These are phyloP conservation scores for Penicillium sp. DNA, from an alignment of 2,329 filamentous ascomycete species.

Conservation along the genomic window DNA sequence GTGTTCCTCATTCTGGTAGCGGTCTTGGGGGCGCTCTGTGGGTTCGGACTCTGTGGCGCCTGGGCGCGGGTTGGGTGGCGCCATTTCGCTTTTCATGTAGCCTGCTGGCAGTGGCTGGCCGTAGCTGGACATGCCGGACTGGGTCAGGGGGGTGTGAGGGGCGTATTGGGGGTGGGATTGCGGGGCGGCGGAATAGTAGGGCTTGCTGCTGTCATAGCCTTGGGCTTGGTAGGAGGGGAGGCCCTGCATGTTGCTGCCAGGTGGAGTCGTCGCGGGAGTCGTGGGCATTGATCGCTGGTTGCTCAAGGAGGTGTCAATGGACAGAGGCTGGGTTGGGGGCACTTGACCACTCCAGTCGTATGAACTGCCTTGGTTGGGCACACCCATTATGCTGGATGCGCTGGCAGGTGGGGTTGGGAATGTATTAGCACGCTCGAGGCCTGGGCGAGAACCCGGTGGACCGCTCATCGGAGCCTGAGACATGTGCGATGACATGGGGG, in stretches of 20 bases:
- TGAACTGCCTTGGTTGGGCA: slow-evolving; percentile 70
- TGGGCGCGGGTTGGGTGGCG: slow-evolving; percentile 68
- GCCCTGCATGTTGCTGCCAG: slow-evolving; percentile 71
- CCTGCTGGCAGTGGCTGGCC: slow-evolving; percentile 52
- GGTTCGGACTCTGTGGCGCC: slow-evolving; percentile 62
- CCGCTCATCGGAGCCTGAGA: slow-evolving; percentile 66
- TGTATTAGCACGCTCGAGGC: slow-evolving; percentile 81
- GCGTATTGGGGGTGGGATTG: slow-evolving; percentile 68
- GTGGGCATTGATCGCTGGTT: slow-evolving; percentile 84
- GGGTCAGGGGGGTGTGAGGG: slow-evolving; percentile 60
- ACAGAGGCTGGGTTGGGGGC: slow-evolving; percentile 69
- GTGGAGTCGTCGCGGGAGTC: slow-evolving; percentile 88
- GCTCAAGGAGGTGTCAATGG: slow-evolving; percentile 77
- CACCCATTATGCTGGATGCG: slow-evolving; percentile 80
- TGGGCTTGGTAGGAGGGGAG: slow-evolving; percentile 75
- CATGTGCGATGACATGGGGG: slow-evolving; percentile 58
- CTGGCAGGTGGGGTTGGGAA: slow-evolving; percentile 94
- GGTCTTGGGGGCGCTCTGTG: slow-evolving; percentile 68
- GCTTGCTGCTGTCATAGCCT: slow-evolving; percentile 75
- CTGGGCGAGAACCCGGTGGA: slow-evolving; percentile 65
- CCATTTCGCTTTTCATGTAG: slow-evolving; percentile 87
- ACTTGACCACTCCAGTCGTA: slow-evolving; percentile 75
- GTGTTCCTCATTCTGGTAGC: slow-evolving; percentile 63
- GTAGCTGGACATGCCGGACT: slow-evolving; percentile 71
- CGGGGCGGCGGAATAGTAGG: slow-evolving; percentile 73